phyloP scores from a whole-genome alignment of 768 basidiomycete species.

The Panaeolus cyanescens region DNA sequence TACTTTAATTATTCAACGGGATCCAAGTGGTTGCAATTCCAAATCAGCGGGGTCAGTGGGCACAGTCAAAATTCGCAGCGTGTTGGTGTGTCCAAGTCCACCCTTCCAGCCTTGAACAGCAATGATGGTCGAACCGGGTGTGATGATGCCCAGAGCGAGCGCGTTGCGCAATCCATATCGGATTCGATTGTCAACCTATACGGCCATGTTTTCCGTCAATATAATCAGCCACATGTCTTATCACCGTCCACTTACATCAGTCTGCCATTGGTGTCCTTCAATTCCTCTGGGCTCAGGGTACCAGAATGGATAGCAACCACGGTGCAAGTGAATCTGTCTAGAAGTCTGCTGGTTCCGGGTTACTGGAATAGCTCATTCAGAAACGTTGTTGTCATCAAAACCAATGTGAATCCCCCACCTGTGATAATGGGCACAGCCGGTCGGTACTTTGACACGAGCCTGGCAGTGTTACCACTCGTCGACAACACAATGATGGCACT shows the following conservation, averaged over 20 bases:
- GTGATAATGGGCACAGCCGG: constrained; percentile 94
- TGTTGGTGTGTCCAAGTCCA: constrained; percentile 95
- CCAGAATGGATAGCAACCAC: constrained; percentile 97
- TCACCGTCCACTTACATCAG: constrained; percentile 65
- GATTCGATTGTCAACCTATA: constrained; percentile 85
- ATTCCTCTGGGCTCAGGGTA: constrained; percentile 94
- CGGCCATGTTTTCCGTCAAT: constrained; percentile 10
- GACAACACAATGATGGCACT: constrained; percentile 95
- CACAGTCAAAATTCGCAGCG: constrained; percentile 79
- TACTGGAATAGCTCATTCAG: constrained; percentile 46
- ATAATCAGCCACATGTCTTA: background rate
- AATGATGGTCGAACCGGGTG: constrained; percentile 84
- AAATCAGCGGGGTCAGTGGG: constrained; percentile 82
- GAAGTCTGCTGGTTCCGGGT: constrained; percentile 96
- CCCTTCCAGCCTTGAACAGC: constrained; percentile 99
- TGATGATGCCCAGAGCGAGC: constrained; percentile 82
- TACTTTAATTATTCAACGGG: constrained; percentile 8
- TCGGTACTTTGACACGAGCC: constrained; percentile 95
- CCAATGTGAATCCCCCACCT: constrained; percentile 47
- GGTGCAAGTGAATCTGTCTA: constrained; percentile 94
- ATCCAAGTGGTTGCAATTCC: constrained; percentile 62
- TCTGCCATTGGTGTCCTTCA: constrained; percentile 92
- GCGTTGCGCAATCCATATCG: constrained; percentile 87
- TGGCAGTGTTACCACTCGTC: constrained; percentile 95
- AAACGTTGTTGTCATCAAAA: background rate